These are phyloP conservation scores for Vaccinium macrocarpon DNA, from an alignment of 148 eudicot genomes.

Conservation along the genomic window DNA sequence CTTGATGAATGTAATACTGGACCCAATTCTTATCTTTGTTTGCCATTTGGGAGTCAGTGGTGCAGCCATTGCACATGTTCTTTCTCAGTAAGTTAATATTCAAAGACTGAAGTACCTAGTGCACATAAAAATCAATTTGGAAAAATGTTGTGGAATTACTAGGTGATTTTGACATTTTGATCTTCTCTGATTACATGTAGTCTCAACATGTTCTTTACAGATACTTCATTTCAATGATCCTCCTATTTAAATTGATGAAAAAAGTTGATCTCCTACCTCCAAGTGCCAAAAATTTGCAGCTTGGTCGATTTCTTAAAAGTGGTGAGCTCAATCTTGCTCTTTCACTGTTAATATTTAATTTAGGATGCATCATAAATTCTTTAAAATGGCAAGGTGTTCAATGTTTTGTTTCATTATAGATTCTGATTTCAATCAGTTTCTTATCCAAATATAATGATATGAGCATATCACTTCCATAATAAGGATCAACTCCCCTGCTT, in stretches of 20 bases:
- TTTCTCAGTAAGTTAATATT: constrained; percentile 71
- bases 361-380: neutral
- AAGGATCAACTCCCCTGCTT: neutral
- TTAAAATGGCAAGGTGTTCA: neutral
- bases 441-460: neutral
- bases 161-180: neutral
- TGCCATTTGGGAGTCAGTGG: constrained; percentile 78
- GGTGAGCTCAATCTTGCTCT: constrained; percentile 36
- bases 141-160: neutral
- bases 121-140: neutral
- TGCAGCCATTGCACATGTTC: constrained; percentile 96
- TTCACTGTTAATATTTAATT: neutral
- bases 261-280: constrained; percentile 80
- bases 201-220: constrained; percentile 26
- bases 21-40: constrained; percentile 77
- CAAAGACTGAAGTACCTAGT: neutral
- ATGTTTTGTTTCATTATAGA: neutral
- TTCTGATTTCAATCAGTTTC: neutral
- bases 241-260: constrained; percentile 59
- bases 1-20: constrained; percentile 69
- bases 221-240: constrained; percentile 72
- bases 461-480: neutral
- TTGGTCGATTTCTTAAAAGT: constrained; percentile 77
- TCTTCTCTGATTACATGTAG: neutral
- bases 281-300: constrained; percentile 57